phyloP scores from a whole-genome alignment of 169 alveolate species.

The Plasmodium chabaudi region DNA sequence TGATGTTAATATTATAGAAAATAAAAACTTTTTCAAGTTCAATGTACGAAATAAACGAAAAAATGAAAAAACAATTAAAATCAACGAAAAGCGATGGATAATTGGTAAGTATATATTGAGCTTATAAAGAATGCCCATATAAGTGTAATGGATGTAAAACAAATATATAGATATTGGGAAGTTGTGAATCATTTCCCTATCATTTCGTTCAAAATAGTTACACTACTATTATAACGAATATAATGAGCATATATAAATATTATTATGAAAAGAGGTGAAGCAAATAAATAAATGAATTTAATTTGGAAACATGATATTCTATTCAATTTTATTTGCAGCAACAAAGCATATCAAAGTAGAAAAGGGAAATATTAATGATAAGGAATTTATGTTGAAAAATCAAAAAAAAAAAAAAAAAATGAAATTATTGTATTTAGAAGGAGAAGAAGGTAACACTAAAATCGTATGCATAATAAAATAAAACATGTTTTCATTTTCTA shows the following conservation, averaged over 20 bases:
- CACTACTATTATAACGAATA: too few relatives aligned
- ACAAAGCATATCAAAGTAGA: constrained; percentile 57
- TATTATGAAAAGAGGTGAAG: background rate
- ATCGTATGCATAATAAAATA: background rate
- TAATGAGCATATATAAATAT: too few relatives aligned
- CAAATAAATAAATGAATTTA: background rate
- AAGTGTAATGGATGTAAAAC: too few relatives aligned
- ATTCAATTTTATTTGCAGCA: constrained; percentile 15
- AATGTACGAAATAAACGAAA: constrained; percentile 65
- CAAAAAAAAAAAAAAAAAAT: constrained; percentile 19
- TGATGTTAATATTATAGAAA: constrained; percentile 34
- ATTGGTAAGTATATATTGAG: constrained; percentile 19
- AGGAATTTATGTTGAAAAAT: constrained; percentile 27
- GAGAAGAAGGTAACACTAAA: constrained; percentile 38
- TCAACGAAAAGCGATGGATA: constrained; percentile 61
- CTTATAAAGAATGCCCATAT: background rate
- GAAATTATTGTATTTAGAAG: constrained; percentile 52
- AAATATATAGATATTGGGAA: too few relatives aligned
- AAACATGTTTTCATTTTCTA: background rate
- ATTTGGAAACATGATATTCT: background rate
- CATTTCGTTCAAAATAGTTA: too few relatives aligned
- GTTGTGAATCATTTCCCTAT: too few relatives aligned
- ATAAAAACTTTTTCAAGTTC: constrained; percentile 15
- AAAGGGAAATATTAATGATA: constrained; percentile 27
- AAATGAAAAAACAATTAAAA: constrained; percentile 58